phyloP scores from a whole-genome alignment of 2,329 filamentous ascomycete species.

The Ceratocystis colombiana region DNA sequence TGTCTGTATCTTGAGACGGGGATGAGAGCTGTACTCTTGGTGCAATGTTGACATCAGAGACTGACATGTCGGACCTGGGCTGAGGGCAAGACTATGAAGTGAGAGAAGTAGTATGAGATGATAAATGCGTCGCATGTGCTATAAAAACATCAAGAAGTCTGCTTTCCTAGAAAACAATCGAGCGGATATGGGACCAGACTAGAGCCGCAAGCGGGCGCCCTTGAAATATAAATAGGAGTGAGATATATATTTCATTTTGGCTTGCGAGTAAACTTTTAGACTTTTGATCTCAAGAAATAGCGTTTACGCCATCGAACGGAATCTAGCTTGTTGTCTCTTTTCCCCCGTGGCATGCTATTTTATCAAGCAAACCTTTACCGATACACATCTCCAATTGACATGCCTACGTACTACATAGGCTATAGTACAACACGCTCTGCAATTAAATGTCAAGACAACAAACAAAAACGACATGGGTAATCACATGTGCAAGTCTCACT shows the following conservation, averaged over 20 bases:
- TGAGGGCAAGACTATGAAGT: neutral
- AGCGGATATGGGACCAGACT: neutral
- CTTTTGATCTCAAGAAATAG: neutral
- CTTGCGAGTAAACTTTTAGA: neutral
- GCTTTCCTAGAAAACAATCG: neutral
- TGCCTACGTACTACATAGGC: neutral
- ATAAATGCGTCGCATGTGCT: neutral
- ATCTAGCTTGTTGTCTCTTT: constrained; percentile 1
- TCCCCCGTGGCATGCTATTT: neutral
- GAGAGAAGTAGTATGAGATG: neutral
- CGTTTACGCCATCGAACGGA: neutral
- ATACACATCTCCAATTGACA: neutral
- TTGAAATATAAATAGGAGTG: neutral
- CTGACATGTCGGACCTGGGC: neutral
- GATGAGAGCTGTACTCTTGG: constrained; percentile 5
- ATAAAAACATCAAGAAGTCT: neutral
- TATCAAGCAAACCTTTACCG: neutral
- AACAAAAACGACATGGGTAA: neutral
- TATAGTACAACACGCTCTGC: neutral
- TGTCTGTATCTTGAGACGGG: constrained; percentile 9
- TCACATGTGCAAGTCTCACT: constrained; percentile 1
- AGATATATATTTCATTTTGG: neutral
- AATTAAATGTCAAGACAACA: neutral
- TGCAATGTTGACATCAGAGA: neutral
- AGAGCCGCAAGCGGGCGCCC: neutral